Base-by-base conservation (phyloP, 371 early-diverging fungal species). In the Mucor indicus region DNA sequence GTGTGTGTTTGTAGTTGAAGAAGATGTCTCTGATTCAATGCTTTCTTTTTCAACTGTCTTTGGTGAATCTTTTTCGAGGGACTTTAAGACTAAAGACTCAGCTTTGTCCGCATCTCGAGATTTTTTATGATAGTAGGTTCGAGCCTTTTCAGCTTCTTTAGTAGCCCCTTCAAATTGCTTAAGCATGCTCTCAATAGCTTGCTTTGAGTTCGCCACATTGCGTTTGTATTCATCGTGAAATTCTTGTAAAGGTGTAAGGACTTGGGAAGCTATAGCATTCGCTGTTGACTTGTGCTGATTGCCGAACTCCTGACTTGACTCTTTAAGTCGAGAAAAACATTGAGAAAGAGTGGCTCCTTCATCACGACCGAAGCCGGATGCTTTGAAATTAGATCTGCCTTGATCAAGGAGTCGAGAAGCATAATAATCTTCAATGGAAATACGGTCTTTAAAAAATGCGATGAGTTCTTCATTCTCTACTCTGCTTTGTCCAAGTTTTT, bases 381-480 rank as follows among this genome's bases (percentile, higher is more conserved):
- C 29, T 43, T 74, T 63, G 4, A 53, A 44, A 9, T 19, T 10
- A 1, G 47, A 35, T 38, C 58, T 72, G 2, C 79, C 72, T 50
- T 86, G 79, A 36, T 83, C 77, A 11, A 61, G 65, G 40, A 87
- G 64, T 33, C 69, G 74, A 27, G 40, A 66, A 2, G 80, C 83
- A 53, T 84, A 85, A 8, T 58, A 60, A 48, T 87, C 81, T 53
- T 86, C 87, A 21, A 81, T 74, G 2, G 80, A 72, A 30, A 82
- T 77, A 6, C 87, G 77, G 29, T 86, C 87, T 46, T 79, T 77
- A 36, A 89, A 67, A 46, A 85, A 85, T 25, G 50, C 50, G 32
- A 87, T 62, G 32, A 89, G 64, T 65, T 89, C 90, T 38, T 87
- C 87, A 57, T 84, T 80, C 52, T 89, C 90, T 1, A 70, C 59